A percentile compares a stretch with the other conserved stretches of the same genome.
phyloP scores from a whole-genome alignment of 2,329 filamentous ascomycete species.

The Chaetomium sp. region DNA sequence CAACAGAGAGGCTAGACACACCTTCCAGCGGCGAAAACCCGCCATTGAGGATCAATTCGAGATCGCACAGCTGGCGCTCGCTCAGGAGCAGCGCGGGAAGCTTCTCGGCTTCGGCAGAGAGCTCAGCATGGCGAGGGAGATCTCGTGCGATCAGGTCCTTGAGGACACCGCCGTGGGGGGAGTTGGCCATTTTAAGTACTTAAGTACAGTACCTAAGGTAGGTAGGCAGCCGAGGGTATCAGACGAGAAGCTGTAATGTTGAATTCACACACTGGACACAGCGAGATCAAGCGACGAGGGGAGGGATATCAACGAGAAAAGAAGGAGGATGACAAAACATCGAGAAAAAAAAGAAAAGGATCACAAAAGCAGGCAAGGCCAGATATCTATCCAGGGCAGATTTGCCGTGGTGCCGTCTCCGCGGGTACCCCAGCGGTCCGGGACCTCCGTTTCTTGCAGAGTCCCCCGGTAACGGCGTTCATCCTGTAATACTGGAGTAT shows the following conservation, averaged over 20 bases:
- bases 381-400: slow-evolving; percentile 12
- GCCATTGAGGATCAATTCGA: slow-evolving; percentile 94
- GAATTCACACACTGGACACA: neutral
- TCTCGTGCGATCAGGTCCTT: slow-evolving; percentile 97
- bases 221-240: neutral
- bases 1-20: slow-evolving; percentile 37
- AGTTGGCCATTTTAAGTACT: slow-evolving; percentile 52
- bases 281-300: neutral
- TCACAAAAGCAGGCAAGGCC: neutral
- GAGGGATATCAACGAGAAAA: neutral
- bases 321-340: neutral
- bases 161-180: slow-evolving; percentile 84
- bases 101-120: slow-evolving; percentile 75
- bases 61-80: slow-evolving; percentile 94
- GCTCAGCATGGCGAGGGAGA: slow-evolving; percentile 71
- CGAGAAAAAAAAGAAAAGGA: neutral
- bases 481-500: neutral
- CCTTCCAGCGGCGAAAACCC: slow-evolving; percentile 97
- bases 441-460: slow-evolving; percentile 5
- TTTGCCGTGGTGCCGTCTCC: slow-evolving; percentile 15
- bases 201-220: neutral
- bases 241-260: neutral
- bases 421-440: slow-evolving; percentile 6
- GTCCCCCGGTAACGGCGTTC: slow-evolving; percentile 15
- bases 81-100: slow-evolving; percentile 78